phyloP scores from a whole-genome alignment of 371 early-diverging fungal genomes.

The Mucor circinelloides region DNA sequence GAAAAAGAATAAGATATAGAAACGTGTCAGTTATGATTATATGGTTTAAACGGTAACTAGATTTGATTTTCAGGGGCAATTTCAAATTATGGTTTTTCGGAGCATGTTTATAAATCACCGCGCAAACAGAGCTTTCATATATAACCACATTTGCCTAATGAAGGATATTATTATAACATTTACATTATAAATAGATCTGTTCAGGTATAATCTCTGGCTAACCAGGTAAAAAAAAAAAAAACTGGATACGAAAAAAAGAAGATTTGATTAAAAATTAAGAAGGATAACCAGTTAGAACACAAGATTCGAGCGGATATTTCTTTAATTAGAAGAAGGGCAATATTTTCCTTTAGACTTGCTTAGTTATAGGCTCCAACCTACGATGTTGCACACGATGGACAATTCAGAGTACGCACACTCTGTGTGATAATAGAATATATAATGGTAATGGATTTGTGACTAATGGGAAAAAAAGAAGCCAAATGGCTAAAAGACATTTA shows the following conservation, averaged over 20 bases:
- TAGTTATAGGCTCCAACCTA: slow-evolving; percentile 11
- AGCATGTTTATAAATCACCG: slow-evolving; percentile 13
- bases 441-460: slow-evolving; percentile 13
- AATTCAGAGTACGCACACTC: slow-evolving; percentile 4
- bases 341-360: slow-evolving; percentile 2
- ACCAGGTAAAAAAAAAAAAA: background rate
- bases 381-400: slow-evolving; percentile 3
- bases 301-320: slow-evolving; percentile 18
- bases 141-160: background rate
- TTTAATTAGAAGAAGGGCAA: slow-evolving; percentile 12
- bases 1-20: background rate
- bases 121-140: slow-evolving; percentile 3
- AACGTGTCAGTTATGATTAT: slow-evolving; percentile 11
- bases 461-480: slow-evolving; percentile 20
- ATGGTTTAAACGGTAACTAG: slow-evolving; percentile 2
- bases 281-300: slow-evolving; percentile 5
- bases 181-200: background rate
- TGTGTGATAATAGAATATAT: background rate
- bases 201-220: background rate
- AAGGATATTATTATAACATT: background rate
- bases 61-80: slow-evolving; percentile 4
- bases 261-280: background rate
- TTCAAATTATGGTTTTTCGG: slow-evolving; percentile 3
- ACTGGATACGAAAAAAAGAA: background rate
- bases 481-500: background rate